Evolutionary conservation across 1,139 yeast species (phyloP).

Genomic region (Geotrichum carabidarum): DNA sequence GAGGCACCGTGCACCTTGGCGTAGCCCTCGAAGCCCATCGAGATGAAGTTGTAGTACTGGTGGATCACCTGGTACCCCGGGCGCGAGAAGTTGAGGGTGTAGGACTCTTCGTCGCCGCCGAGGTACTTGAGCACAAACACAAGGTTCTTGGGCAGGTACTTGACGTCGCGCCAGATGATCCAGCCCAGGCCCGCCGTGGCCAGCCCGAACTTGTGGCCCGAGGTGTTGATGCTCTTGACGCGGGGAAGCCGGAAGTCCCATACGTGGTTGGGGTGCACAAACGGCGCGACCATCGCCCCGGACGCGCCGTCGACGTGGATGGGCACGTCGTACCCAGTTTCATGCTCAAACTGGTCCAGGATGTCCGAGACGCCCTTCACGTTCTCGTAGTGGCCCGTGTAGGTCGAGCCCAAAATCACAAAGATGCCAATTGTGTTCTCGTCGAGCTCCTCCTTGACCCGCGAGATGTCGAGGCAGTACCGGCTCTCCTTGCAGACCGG

Average conservation of each 20-base stretch:
- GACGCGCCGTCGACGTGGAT: conserved; percentile 94
- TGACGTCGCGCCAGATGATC: conserved; percentile 73
- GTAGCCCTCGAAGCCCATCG: conserved; percentile 68
- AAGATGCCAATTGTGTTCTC: conserved; percentile 82
- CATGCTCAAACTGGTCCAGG: conserved; percentile 62
- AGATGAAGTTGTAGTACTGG: conserved; percentile 76
- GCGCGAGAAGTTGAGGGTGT: conserved; percentile 80
- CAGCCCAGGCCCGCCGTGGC: conserved; percentile 91
- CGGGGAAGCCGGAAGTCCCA: conserved; percentile 82
- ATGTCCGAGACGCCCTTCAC: conserved; percentile 56
- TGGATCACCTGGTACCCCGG: conserved; percentile 89
- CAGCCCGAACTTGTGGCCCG: conserved; percentile 90
- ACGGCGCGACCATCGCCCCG: conserved; percentile 86
- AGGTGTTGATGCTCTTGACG: conserved; percentile 81
- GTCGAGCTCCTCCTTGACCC: conserved; percentile 16
- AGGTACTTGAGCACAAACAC: conserved; percentile 76
- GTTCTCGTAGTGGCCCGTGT: conserved; percentile 87
- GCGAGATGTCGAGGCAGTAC: conserved; percentile 41
- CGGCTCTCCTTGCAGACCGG: conserved; percentile 57
- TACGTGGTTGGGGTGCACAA: conserved; percentile 61
- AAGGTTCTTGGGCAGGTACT: conserved; percentile 61
- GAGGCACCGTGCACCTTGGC: conserved; percentile 57
- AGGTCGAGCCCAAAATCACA: conserved; percentile 85
- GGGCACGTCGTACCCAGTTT: conserved; percentile 64
- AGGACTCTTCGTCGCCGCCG: conserved; percentile 87